Percentiles rank a stretch among this genome's conserved stretches.
Evolutionary conservation across 2,329 filamentous ascomycete genomes (phyloP).

Genomic region (Dendryphion nanum): DNA sequence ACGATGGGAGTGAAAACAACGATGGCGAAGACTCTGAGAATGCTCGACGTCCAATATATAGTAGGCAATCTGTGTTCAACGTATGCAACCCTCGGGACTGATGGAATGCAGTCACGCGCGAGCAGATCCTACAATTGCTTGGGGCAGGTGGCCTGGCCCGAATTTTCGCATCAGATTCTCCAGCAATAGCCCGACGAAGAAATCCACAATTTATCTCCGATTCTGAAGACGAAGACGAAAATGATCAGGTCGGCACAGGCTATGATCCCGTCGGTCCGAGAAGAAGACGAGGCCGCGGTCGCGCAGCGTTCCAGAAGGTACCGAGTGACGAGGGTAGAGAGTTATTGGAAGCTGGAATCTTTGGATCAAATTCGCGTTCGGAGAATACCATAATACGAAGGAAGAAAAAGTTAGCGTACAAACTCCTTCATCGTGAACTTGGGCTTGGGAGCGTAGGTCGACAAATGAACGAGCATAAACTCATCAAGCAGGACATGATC

Average conservation of each 20-base stretch:
- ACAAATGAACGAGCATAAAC: slow-evolving; percentile 60
- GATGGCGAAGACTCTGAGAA: slow-evolving; percentile 1
- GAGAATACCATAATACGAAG: slow-evolving; percentile 58
- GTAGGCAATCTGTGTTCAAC: slow-evolving; percentile 14
- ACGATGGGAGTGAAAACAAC: slow-evolving; percentile 38
- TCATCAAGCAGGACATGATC: slow-evolving; percentile 75
- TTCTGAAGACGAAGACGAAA: slow-evolving; percentile 41
- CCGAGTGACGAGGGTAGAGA: slow-evolving; percentile 74
- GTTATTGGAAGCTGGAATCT: slow-evolving; percentile 79
- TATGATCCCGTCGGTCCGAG: slow-evolving; percentile 33
- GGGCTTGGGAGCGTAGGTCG: slow-evolving; percentile 62
- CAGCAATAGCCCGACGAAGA: slow-evolving; percentile 17
- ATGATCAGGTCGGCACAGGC: slow-evolving; percentile 37
- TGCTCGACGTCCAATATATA: slow-evolving; percentile 13
- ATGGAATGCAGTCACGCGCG: slow-evolving; percentile 42
- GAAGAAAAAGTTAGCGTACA: slow-evolving; percentile 61
- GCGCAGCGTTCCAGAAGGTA: slow-evolving; percentile 69
- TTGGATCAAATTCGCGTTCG: slow-evolving; percentile 64
- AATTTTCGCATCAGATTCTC: slow-evolving; percentile 44
- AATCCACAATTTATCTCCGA: slow-evolving; percentile 25
- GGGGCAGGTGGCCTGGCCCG: slow-evolving; percentile 53
- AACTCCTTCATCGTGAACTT: slow-evolving; percentile 78
- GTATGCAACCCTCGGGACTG: not conserved
- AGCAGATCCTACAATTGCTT: slow-evolving; percentile 56
- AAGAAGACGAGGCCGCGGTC: slow-evolving; percentile 48